Base-by-base conservation (phyloP, 805 yeast species). In the Brettanomyces naardenensis region DNA sequence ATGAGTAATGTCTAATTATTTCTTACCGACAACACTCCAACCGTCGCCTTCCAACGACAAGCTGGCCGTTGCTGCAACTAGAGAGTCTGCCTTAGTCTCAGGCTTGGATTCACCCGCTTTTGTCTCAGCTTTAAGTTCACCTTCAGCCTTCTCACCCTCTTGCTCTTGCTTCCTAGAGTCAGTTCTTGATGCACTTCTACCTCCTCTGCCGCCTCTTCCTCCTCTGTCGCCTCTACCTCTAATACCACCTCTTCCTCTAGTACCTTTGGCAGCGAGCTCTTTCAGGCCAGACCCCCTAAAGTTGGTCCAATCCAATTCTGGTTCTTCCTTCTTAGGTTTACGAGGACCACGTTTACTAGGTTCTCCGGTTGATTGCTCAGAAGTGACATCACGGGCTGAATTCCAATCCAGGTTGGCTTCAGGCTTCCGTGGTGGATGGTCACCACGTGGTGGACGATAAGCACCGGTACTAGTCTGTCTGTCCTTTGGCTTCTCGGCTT, bases 351-450 rank as follows among this genome's bases (percentile, higher is more conserved):
- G 25, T 28, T 41, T 39, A 35, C 48, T 35, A 11, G 45, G 36
- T 19, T 35, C 39, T 30, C 42, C 34, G 23, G 31, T 37, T 25
- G 47, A 32, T 17, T 30, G 38, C 38, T 40, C 44, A 31, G 34
- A 33, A 40, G 40, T 35, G 20, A 40, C 11, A 14, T 37, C 41
- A 31, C 41, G 38, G 40, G 63, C 68, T 36, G 56, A 52, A 44
- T 68, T 63, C 80, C 70, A 59, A 48, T 62, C 65, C 33, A 68
- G 51, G 31, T 64, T 67, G 22, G 65, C 59, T 40, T 64, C 68
- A 38, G 26, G 11, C 7, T 23, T 7, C n/a, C n/a, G n/a, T n/a
- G n/a, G n/a, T n/a, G n/a, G n/a, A n/a, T n/a, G 14, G 18, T 64
- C 62, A 38, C 62, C 53, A 45, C 46, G 53, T 43, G 58, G 51